Base-by-base conservation (phyloP, 2,329 filamentous ascomycete genomes). In the Diaporthe nobilis region DNA sequence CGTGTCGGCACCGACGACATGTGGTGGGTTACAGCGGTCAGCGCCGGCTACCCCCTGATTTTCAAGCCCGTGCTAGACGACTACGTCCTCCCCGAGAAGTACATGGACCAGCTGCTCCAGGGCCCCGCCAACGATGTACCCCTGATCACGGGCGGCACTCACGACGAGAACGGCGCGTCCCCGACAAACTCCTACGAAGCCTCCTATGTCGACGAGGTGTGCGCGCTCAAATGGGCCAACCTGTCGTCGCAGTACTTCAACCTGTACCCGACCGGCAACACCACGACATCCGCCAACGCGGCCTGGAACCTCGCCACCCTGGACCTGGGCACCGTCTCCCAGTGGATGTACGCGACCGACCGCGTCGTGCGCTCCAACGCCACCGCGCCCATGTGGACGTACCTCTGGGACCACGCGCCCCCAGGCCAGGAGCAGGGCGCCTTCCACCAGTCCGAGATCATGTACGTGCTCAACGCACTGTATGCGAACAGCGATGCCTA, bases 391-490 rank as follows among this genome's bases (percentile, higher is more conserved):
- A 79, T 84, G 72, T 85, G 82, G 76, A 85, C 82, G 2, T 85
- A 84, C 75, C 81, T 81, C 78, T 85, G 57, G 57, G 55, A 75
- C 65, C 83, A 85, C 67, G 83, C 83, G 3, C 83, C 82, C 0
- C 83, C 83, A 0, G 81, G 82, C 9, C 83, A 85, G 73, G 47
- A 67, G 63, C 77, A 78, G 72, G 84, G 84, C 10, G 84, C 84
- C 9, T 83, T 81, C 77, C 83, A 85, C 73, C 79, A 81, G 77
- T 82, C 82, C 1, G 84, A 86, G 79, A 83, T 86, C 73, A 82
- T 82, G 76, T 85, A 85, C 71, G 81, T 80, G 1, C 78, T 84
- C 34, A 84, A 85, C 74, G 81, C 81, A 42, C 78, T 85, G 20
- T 85, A 84, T 70, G 76, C 73, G 22, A 84, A 82, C 37, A 77